Evolutionary conservation across 202 grass and related monocot genomes (phyloP).

Genomic region (Carex arenaria): DNA sequence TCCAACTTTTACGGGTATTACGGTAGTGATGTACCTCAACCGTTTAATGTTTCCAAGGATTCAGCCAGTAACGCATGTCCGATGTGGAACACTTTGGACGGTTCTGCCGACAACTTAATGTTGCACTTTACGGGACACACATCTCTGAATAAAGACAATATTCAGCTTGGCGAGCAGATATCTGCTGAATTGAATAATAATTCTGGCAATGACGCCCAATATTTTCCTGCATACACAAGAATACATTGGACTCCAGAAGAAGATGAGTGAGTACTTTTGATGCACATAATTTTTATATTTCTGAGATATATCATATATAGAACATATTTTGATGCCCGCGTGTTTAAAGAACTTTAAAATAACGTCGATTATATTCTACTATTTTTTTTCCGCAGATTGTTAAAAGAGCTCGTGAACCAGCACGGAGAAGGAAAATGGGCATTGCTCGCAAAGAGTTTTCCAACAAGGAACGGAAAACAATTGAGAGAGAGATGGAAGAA

Average conservation of each 20-base stretch:
- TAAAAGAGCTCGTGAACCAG: conserved; percentile 18
- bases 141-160: not conserved
- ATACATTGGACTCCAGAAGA: not conserved
- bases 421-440: conserved; percentile 39
- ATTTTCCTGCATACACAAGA: not conserved
- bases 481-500: conserved; percentile 59
- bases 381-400: conserved; percentile 24
- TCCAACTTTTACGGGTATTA: not conserved
- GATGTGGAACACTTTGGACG: not conserved
- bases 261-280: not conserved
- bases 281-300: not conserved
- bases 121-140: not conserved
- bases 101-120: not conserved
- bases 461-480: conserved; percentile 42
- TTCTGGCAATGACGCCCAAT: not conserved
- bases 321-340: not conserved
- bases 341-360: not conserved
- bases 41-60: not conserved
- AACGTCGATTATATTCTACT: not conserved
- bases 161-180: not conserved
- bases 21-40: not conserved
- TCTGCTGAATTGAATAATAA: not conserved
- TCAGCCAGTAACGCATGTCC: not conserved
- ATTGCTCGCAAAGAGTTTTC: conserved; percentile 26
- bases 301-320: not conserved